Conservation (phyloP, 768 basidiomycete species). For the Tricholomella constricta region DNA sequence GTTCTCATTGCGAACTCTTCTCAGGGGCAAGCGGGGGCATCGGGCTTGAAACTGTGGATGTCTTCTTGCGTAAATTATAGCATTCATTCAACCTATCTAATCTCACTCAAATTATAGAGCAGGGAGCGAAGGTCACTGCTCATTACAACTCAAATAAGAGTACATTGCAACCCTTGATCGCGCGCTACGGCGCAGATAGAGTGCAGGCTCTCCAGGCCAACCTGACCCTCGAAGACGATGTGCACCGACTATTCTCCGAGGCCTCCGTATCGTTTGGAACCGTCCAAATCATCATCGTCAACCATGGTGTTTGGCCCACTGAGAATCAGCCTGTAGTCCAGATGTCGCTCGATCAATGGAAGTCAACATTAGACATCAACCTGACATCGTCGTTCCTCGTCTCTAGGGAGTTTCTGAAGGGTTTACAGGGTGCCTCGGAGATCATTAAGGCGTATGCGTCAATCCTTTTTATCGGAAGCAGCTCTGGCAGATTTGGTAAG, state of each 20-base stretch:
- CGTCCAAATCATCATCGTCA: conserved; percentile 61
- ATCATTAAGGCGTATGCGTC: conserved; percentile 55
- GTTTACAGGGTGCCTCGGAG: conserved; percentile 39
- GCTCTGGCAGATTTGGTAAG: conserved; percentile 68
- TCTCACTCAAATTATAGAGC: conserved; percentile 42
- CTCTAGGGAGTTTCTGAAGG: conserved; percentile 57
- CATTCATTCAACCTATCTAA: not conserved
- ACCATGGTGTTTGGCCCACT: conserved; percentile 56
- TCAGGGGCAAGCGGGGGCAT: conserved; percentile 75
- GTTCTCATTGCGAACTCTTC: not conserved
- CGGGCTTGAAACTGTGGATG: conserved; percentile 59
- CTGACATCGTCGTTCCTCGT: conserved; percentile 70
- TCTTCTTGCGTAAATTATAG: conserved; percentile 52
- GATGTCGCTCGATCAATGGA: conserved; percentile 68
- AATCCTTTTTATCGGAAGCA: conserved; percentile 70
- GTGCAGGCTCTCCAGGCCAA: conserved; percentile 53
- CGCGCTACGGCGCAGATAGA: conserved; percentile 34
- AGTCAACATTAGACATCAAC: conserved; percentile 59
- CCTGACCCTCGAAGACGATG: conserved; percentile 57
- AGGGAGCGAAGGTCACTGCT: conserved; percentile 71
- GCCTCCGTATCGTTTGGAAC: conserved; percentile 43
- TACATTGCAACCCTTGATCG: conserved; percentile 42
- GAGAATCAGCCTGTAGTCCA: conserved; percentile 51
- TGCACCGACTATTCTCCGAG: conserved; percentile 49
- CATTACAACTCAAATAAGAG: conserved; percentile 62